These are phyloP conservation scores for apple (Malus domestica) DNA, from an alignment of 306 rosid species.

Conservation along the genomic window ASM211411v1 NC_041795.1:27726001-27726500, in stretches of 20 bases:
- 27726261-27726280: fast-evolving
- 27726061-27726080: not conserved
- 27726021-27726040: not conserved
- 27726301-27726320: too few species aligned
- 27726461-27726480: not conserved
- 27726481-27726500: not conserved
- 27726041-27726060: not conserved
- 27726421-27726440: too few species aligned
- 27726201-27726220: too few species aligned
- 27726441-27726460: too few species aligned
- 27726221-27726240: too few species aligned
- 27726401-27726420: too few species aligned
- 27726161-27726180: not conserved
- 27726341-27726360: too few species aligned
- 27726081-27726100: not conserved
- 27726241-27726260: too few species aligned
- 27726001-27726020: not conserved
- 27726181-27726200: not conserved
- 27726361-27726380: too few species aligned
- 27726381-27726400: too few species aligned
- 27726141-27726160: not conserved
- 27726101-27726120: not conserved
- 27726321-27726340: too few species aligned
- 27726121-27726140: not conserved
- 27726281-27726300: fast-evolving